Evolutionary conservation across 2,329 filamentous ascomycete species (phyloP).

Genomic region (Gremmenia infestans): DNA sequence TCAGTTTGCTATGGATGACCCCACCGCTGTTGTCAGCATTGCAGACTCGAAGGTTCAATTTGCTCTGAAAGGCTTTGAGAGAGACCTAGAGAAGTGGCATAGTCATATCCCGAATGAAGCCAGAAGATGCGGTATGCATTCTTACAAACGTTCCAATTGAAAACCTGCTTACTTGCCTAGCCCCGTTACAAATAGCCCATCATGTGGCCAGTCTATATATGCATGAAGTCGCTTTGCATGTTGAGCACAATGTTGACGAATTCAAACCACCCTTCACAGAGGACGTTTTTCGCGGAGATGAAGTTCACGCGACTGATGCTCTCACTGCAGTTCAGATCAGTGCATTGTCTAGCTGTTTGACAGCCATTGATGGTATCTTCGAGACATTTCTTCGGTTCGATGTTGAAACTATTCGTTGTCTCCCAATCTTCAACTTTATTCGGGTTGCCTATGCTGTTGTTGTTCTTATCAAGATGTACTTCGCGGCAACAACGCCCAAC

Average conservation of each 20-base stretch:
- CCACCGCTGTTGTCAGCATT: conserved; percentile 41
- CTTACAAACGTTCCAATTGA: not conserved
- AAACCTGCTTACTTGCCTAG: conserved; percentile 29
- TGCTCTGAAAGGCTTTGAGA: conserved; percentile 48
- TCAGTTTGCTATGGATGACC: conserved; percentile 48
- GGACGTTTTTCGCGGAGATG: conserved; percentile 21
- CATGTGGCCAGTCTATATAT: conserved; percentile 51
- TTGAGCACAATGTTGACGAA: conserved; percentile 50
- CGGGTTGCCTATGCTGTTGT: conserved; percentile 52
- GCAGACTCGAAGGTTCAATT: conserved; percentile 51
- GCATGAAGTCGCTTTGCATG: conserved; percentile 54
- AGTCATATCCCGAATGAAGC: conserved; percentile 36
- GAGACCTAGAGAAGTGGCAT: conserved; percentile 45
- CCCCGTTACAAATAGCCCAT: conserved; percentile 45
- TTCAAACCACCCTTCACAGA: conserved; percentile 37
- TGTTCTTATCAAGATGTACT: conserved; percentile 56
- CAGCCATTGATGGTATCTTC: conserved; percentile 49
- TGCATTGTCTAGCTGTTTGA: conserved; percentile 47
- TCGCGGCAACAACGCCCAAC: conserved; percentile 54
- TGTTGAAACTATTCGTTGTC: conserved; percentile 41
- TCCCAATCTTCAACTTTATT: conserved; percentile 47
- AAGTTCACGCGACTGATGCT: conserved; percentile 13
- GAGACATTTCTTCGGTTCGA: conserved; percentile 46
- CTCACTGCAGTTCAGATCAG: conserved; percentile 40
- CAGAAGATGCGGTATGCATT: conserved; percentile 26